A percentile compares a stretch with the other conserved stretches of the same genome.
Conservation (phyloP, 768 basidiomycete species). For the Pulveroboletus sp. region DNA sequence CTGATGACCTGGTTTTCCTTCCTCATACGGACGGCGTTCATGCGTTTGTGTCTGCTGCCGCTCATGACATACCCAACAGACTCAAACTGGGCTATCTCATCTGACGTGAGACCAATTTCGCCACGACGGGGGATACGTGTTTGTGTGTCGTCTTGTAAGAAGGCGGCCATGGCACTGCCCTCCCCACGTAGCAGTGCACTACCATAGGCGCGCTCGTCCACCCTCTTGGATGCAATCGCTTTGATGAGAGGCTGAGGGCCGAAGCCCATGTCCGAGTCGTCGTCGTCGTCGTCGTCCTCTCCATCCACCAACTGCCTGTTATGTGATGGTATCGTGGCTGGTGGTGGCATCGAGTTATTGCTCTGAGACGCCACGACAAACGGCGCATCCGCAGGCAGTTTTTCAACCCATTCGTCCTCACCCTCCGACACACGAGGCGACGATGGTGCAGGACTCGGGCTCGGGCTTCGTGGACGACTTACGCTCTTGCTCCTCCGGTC, state of each 20-base stretch:
- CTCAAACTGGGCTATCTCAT: conserved; percentile 87
- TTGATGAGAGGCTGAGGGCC: conserved; percentile 72
- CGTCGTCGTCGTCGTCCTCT: conserved; percentile 38
- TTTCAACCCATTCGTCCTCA: conserved; percentile 72
- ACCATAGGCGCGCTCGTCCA: conserved; percentile 86
- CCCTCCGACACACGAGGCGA: conserved; percentile 34
- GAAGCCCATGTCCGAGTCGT: conserved; percentile 62
- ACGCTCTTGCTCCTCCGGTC: conserved; percentile 30
- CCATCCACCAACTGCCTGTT: conserved; percentile 22
- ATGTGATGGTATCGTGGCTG: conserved; percentile 15
- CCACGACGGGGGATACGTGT: conserved; percentile 95
- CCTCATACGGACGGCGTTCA: conserved; percentile 98
- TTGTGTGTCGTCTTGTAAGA: conserved; percentile 80
- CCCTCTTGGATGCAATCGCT: conserved; percentile 43
- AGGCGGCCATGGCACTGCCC: conserved; percentile 97
- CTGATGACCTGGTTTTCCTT: conserved; percentile 99
- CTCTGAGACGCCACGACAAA: conserved; percentile 23
- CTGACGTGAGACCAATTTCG: conserved; percentile 91
- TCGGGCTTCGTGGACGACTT: conserved; percentile 34
- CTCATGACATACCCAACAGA: conserved; percentile 96
- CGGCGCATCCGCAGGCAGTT: conserved; percentile 34
- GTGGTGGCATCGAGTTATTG: conserved; percentile 24
- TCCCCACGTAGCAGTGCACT: conserved; percentile 90
- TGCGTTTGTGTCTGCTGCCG: conserved; percentile 88
- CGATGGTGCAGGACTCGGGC: conserved; percentile 33